Evolutionary conservation across 192 early-diverging fungal species (phyloP), one percentile per base, ranked within the genome.

Genomic region (Podila verticillata): DNA sequence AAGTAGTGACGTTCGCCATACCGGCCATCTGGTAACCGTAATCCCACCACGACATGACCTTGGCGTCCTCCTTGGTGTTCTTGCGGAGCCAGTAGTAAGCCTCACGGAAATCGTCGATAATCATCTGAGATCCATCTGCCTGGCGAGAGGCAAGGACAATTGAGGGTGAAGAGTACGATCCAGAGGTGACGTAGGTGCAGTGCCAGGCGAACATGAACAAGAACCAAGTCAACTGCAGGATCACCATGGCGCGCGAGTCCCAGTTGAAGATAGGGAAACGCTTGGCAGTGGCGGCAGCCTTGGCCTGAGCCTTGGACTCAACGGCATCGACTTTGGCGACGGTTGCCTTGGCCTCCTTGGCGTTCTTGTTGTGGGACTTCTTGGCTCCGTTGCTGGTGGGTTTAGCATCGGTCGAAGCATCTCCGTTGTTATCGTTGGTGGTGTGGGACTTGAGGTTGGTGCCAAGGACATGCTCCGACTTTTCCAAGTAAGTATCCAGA

Each of bases 11-110:
- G 82, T 99, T 96, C 20, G 98, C 94, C 96, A 99, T 98, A 24
- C 98, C 98, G 0, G 98, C 96, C 68, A 99, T 94, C 86, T 99
- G 98, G 86, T 99, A 99, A 2, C 98, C 98, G 79, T 99, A 99
- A 87, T 99, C 98, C 98, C 98, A 99, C 98, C 98, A 99, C 13
- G 97, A 95, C 85, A 99, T 92, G 65, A 99, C 92, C 85, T 96
- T 97, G 60, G 96, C 94, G 63, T 97, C 92, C 20, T 93, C 85
- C 49, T 91, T 84, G 0, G 98, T 98, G 87, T 99, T 99, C 82
- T 98, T 93, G 70, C 97, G 91, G 49, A 99, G 90, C 98, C 98
- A 99, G 84, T 98, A 98, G 89, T 99, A 99, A 0, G 98, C 98
- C 83, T 99, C 98, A 78, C 98, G 91, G 91, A 99, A 99, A 81